These are phyloP conservation scores for Metroxylon sagu DNA, from an alignment of 176 grass and related monocot genomes.

Conservation along the genomic window DNA sequence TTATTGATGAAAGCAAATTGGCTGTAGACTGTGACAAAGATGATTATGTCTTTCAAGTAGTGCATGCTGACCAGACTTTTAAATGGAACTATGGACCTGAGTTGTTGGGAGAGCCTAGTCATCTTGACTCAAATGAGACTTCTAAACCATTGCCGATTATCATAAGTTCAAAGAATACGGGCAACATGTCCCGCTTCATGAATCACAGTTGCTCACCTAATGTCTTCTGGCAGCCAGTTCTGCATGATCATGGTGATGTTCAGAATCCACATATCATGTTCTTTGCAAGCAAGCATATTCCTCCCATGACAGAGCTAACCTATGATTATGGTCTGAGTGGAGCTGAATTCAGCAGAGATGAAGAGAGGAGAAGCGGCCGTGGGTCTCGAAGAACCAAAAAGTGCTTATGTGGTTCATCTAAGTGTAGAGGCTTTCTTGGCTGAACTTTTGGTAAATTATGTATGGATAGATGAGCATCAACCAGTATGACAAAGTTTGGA, in stretches of 20 bases:
- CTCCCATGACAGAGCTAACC: slow-evolving; percentile 77
- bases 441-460: slow-evolving; percentile 6
- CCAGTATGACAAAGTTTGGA: background rate
- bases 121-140: slow-evolving; percentile 34
- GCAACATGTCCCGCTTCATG: slow-evolving; percentile 72
- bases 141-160: slow-evolving; percentile 38
- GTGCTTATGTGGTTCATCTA: slow-evolving; percentile 49
- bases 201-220: slow-evolving; percentile 84
- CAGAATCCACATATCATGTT: slow-evolving; percentile 68
- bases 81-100: slow-evolving; percentile 75
- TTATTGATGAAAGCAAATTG: slow-evolving; percentile 36
- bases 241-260: slow-evolving; percentile 60
- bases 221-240: slow-evolving; percentile 76
- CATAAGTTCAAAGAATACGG: slow-evolving; percentile 54
- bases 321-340: slow-evolving; percentile 73
- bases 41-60: slow-evolving; percentile 47
- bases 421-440: slow-evolving; percentile 67
- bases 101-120: slow-evolving; percentile 56
- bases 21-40: slow-evolving; percentile 33
- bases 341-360: slow-evolving; percentile 15
- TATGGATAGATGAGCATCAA: background rate
- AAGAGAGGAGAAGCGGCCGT: slow-evolving; percentile 13
- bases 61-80: slow-evolving; percentile 42
- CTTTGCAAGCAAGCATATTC: slow-evolving; percentile 79
- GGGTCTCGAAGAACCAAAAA: slow-evolving; percentile 28